A percentile compares a stretch with the other conserved stretches of the same genome.
phyloP scores from a whole-genome alignment of 1,139 yeast species.

The Entelexis paramagnoliae region DNA sequence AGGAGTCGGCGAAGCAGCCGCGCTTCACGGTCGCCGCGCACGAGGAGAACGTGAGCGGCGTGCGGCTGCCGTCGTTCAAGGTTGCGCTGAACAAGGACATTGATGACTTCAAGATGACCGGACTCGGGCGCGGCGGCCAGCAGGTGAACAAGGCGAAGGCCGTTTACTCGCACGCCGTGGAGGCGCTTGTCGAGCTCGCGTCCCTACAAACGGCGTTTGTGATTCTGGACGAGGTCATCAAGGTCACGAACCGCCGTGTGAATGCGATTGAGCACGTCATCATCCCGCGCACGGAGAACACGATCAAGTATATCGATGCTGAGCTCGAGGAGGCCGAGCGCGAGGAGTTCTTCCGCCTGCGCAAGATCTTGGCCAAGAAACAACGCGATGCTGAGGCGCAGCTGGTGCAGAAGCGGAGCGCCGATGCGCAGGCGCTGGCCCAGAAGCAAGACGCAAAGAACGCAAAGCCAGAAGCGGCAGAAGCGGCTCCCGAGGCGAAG shows the following conservation, averaged over 20 bases:
- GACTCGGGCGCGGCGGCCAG: conserved; percentile 97
- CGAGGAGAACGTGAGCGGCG: conserved; percentile 96
- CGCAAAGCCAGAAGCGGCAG: conserved; percentile 12
- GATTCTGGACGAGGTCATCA: conserved; percentile 91
- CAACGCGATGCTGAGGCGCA: conserved; percentile 53
- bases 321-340: conserved; percentile 96
- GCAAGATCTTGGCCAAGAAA: conserved; percentile 94
- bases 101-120: conserved; percentile 91
- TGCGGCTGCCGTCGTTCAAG: conserved; percentile 84
- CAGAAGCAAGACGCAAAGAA: not conserved
- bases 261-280: conserved; percentile 98
- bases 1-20: conserved; percentile 79
- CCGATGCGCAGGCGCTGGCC: not conserved
- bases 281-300: conserved; percentile 94
- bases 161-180: conserved; percentile 90
- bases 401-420: conserved; percentile 25
- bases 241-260: conserved; percentile 95
- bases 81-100: conserved; percentile 70
- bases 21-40: conserved; percentile 83
- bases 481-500: conserved; percentile 19
- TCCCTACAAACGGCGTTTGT: conserved; percentile 87
- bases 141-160: conserved; percentile 91
- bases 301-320: conserved; percentile 78
- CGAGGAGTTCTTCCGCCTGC: conserved; percentile 92
- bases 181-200: conserved; percentile 89